Evolutionary conservation across 257 asterid species (phyloP), one percentile per base, ranked within the genome.

Genomic region (Nicotiana knightiana): DNA sequence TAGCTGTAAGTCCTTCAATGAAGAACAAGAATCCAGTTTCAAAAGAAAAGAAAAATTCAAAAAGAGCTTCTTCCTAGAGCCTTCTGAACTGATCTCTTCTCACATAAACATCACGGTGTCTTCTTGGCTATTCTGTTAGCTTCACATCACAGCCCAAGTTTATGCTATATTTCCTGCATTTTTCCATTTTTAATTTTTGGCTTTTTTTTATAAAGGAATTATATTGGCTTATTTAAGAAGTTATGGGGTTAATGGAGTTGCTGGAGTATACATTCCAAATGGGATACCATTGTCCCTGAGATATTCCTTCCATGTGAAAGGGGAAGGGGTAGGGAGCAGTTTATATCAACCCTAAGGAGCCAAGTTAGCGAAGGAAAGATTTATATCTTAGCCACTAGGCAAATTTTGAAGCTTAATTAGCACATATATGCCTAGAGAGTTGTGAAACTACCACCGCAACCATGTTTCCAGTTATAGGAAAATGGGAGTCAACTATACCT

Each of bases 1-100:
- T 85, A 88, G 94, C 93, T 83, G 93, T 83, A 82, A 83, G 79
- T 82, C 85, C 86, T 82, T 82, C 82, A 86, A 84, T 86, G 79
- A 37, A 82, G 83, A 59, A 80, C 78, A 67, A 77, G 67, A 85
- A 85, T 51, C 75, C 77, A 84, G 76, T 79, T 83, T 65, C 30
- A 67, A 64, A 66, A 4, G 21, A 30, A 37, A 55, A 35, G 68
- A 12, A 78, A 71, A 67, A 33, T 73, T 9, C 26, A 55, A 65
- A 55, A 65, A 15, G 15, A 67, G 77, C 5, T 26, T 32, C 37
- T 18, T 65, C 37, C 12, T 54, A 79, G 65, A 46, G 48, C 35
- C 64, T 79, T 67, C 59, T 39, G 53, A 79, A 37, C 18, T 30
- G 18, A 10, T 70, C 67, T 43, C 64, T 46, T 67, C 71, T 64